Percentiles rank a stretch among this genome's conserved stretches.
phyloP scores from a whole-genome alignment of 2,329 filamentous ascomycete species.

The Aspergillus floridensis region DNA sequence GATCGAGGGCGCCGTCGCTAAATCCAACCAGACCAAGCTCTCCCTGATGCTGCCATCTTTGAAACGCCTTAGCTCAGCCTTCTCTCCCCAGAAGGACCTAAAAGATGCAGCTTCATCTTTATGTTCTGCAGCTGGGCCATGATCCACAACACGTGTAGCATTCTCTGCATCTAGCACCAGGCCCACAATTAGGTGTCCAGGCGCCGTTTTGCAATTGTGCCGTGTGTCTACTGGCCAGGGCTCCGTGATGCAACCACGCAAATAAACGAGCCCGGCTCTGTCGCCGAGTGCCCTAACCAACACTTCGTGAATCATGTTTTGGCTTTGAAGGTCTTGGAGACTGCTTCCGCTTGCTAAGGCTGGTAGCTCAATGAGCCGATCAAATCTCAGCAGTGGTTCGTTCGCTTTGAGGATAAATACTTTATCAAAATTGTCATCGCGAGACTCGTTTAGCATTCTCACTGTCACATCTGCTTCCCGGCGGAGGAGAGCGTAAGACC shows the following conservation, averaged over 20 bases:
- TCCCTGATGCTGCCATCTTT: constrained; percentile 93
- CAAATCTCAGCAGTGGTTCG: constrained; percentile 53
- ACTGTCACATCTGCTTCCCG: constrained; percentile 73
- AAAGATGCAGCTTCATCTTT: constrained; percentile 79
- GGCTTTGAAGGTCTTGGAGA: constrained; percentile 29
- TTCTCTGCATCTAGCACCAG: constrained; percentile 71
- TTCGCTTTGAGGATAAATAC: constrained; percentile 70
- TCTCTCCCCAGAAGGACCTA: constrained; percentile 91
- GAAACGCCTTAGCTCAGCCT: constrained; percentile 88
- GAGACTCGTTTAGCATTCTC: constrained; percentile 69
- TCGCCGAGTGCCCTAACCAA: constrained; percentile 72
- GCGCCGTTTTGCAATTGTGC: constrained; percentile 28
- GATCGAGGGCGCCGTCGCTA: constrained; percentile 59
- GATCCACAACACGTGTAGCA: constrained; percentile 74
- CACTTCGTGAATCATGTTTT: constrained; percentile 56
- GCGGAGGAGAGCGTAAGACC: constrained; percentile 73
- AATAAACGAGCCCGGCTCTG: constrained; percentile 66
- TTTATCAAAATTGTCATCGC: constrained; percentile 76
- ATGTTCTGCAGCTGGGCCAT: constrained; percentile 81
- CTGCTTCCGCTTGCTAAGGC: constrained; percentile 26
- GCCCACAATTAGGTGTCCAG: constrained; percentile 56
- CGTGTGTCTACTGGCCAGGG: constrained; percentile 51
- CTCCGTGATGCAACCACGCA: constrained; percentile 44
- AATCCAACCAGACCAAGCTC: constrained; percentile 78
- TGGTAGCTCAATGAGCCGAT: constrained; percentile 48